phyloP scores from a whole-genome alignment of 2,329 filamentous ascomycete species.

The Colletotrichum kahawae region DNA sequence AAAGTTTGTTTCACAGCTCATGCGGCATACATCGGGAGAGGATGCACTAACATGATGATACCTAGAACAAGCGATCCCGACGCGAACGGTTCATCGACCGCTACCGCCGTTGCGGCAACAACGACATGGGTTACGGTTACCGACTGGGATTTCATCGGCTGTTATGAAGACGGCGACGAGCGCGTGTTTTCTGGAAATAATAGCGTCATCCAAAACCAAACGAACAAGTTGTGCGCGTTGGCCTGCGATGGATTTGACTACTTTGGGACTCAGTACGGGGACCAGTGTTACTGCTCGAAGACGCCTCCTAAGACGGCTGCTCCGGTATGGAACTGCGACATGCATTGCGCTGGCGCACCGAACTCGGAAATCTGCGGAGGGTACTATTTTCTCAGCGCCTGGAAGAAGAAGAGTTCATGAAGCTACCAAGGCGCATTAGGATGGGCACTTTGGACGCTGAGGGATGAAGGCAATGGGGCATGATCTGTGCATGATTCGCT shows the following conservation, averaged over 20 bases:
- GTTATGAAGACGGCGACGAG: not conserved
- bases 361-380: conserved; percentile 10
- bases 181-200: not conserved
- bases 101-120: not conserved
- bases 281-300: conserved; percentile 4
- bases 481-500: not conserved
- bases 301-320: not conserved
- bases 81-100: not conserved
- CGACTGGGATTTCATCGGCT: not conserved
- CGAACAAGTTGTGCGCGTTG: not conserved
- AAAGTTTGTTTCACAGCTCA: not conserved
- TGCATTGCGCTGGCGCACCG: conserved; percentile 4
- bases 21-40: too few relatives aligned
- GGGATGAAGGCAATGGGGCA: not conserved
- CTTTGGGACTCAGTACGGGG: conserved; percentile 2
- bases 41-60: not conserved
- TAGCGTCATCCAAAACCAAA: not conserved
- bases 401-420: not conserved
- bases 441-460: not conserved
- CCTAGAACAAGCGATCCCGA: not conserved
- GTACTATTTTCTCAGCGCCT: conserved; percentile 3
- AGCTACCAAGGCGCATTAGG: not conserved
- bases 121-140: conserved; percentile 1
- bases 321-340: conserved; percentile 9
- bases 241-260: not conserved